A percentile compares a stretch with the other conserved stretches of the same genome.
Evolutionary conservation across 768 basidiomycete genomes (phyloP).

Genomic region (Boletus rubropictus): DNA sequence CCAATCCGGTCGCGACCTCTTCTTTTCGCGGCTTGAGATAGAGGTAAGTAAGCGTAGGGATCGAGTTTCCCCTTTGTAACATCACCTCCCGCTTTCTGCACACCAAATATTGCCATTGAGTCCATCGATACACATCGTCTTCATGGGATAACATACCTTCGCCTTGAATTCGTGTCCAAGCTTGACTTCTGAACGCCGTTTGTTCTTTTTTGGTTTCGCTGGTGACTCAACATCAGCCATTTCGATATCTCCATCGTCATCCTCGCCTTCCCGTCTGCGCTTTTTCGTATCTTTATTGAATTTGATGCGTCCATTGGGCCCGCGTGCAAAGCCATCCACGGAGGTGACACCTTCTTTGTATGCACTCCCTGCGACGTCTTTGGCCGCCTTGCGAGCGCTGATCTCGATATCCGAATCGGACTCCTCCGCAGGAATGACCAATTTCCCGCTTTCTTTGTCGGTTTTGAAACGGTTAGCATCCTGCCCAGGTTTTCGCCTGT

Average conservation of each 20-base stretch:
- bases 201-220: constrained; percentile 41
- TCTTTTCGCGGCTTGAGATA: constrained; percentile 76
- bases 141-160: constrained; percentile 55
- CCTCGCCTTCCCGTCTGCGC: constrained; percentile 65
- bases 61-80: constrained; percentile 82
- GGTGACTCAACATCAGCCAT: constrained; percentile 64
- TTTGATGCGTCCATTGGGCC: constrained; percentile 77
- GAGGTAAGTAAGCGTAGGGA: constrained; percentile 87
- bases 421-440: constrained; percentile 64
- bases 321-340: constrained; percentile 85
- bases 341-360: constrained; percentile 81
- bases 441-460: constrained; percentile 75
- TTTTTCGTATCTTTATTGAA: constrained; percentile 98
- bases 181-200: constrained; percentile 48
- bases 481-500: constrained; percentile 74
- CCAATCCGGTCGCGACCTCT: constrained; percentile 46
- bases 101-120: constrained; percentile 5
- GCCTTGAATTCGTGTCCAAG: constrained; percentile 92
- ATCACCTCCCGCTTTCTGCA: constrained; percentile 90
- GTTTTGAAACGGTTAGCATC: constrained; percentile 84
- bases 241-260: constrained; percentile 59
- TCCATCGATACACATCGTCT: background rate
- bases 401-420: constrained; percentile 42
- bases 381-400: constrained; percentile 37
- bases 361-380: constrained; percentile 63